Evolutionary conservation across 371 early-diverging fungal genomes (phyloP).

Genomic region (Mucor racemosus): DNA sequence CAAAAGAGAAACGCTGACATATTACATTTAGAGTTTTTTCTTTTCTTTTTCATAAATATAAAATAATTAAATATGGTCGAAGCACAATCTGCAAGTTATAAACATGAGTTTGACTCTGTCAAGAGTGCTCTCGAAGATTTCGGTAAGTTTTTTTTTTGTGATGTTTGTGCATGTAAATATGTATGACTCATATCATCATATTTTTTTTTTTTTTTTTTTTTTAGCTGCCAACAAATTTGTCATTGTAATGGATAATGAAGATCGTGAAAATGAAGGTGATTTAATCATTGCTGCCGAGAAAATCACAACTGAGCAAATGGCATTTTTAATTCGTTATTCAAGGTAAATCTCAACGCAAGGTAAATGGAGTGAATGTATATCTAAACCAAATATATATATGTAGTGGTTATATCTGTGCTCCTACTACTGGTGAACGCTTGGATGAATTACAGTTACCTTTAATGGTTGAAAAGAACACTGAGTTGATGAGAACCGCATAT

Average conservation of each 20-base stretch:
- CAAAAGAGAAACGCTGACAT: constrained; percentile 3
- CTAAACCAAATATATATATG: too few relatives aligned
- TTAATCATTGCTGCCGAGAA: constrained; percentile 92
- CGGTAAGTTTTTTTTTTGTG: constrained; percentile 50
- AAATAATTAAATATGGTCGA: constrained; percentile 19
- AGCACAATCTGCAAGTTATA: constrained; percentile 2
- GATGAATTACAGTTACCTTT: constrained; percentile 86
- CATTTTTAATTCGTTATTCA: constrained; percentile 92
- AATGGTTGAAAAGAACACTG: constrained; percentile 92
- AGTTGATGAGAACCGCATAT: constrained; percentile 91
- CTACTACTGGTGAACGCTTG: constrained; percentile 76
- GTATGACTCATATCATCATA: not conserved
- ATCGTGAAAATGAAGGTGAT: constrained; percentile 98
- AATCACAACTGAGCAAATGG: constrained; percentile 88
- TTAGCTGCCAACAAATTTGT: constrained; percentile 75
- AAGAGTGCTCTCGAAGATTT: constrained; percentile 77
- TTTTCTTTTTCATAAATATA: not conserved
- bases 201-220: too few relatives aligned
- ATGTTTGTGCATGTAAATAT: not conserved
- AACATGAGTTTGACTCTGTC: constrained; percentile 68
- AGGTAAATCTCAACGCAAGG: constrained; percentile 53
- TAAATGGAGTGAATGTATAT: not conserved
- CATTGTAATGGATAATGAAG: constrained; percentile 94
- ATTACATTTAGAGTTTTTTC: not conserved
- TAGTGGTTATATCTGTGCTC: constrained; percentile 93